Conservation (phyloP, 768 basidiomycete genomes). For the Butyriboletus loyo region DNA sequence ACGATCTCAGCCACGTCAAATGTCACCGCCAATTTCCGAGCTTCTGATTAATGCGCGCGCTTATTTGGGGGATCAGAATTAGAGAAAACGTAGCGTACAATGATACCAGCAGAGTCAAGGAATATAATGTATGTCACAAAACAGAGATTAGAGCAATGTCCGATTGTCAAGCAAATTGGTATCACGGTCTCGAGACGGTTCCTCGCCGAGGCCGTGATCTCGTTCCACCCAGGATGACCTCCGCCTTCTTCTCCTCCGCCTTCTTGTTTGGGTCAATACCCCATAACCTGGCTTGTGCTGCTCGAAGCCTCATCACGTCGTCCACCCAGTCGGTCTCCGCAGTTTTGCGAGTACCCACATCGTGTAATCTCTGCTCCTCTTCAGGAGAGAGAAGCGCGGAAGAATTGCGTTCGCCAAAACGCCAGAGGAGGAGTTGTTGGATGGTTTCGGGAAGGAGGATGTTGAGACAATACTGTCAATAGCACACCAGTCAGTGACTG, state of each 20-base stretch:
- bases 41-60: neutral
- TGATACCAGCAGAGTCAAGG: neutral
- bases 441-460: conserved; percentile 71
- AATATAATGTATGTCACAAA: neutral
- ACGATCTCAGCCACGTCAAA: conserved; percentile 2
- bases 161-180: too few relatives aligned
- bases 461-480: conserved; percentile 61
- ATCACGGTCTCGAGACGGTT: conserved; percentile 21
- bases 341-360: conserved; percentile 44
- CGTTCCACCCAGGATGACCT: conserved; percentile 23
- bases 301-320: conserved; percentile 47
- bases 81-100: conserved; percentile 2
- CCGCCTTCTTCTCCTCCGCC: conserved; percentile 23
- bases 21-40: neutral
- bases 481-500: neutral
- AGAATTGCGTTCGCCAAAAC: conserved; percentile 54
- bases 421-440: conserved; percentile 73
- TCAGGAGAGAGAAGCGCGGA: conserved; percentile 44
- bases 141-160: conserved; percentile 14
- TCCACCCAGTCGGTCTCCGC: conserved; percentile 67
- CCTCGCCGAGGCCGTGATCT: conserved; percentile 27
- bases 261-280: conserved; percentile 28
- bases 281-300: conserved; percentile 39
- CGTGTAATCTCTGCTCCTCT: conserved; percentile 57
- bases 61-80: neutral